A percentile compares a stretch with the other conserved stretches of the same genome.
Conservation (phyloP, 2,329 filamentous ascomycete species). For the Phaeosphaeria sp. region DNA sequence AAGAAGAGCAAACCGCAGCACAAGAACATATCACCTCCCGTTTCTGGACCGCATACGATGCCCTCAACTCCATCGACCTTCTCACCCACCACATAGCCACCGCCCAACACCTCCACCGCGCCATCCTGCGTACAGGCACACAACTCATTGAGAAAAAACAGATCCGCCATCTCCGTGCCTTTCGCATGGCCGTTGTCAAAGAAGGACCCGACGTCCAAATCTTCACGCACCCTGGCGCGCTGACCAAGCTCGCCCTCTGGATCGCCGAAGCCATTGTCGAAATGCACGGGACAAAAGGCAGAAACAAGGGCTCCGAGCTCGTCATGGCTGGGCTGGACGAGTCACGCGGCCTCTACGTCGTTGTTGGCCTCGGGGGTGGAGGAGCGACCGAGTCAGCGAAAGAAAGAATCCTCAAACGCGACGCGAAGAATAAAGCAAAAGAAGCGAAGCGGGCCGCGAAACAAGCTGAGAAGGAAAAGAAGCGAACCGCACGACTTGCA, state of each 20-base stretch:
- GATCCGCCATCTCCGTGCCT: slow-evolving; percentile 88
- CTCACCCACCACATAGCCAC: slow-evolving; percentile 78
- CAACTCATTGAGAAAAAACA: slow-evolving; percentile 91
- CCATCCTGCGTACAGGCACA: slow-evolving; percentile 91
- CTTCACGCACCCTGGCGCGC: slow-evolving; percentile 89
- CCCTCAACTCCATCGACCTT: slow-evolving; percentile 65
- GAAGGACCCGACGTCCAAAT: slow-evolving; percentile 90
- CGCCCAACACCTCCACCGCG: slow-evolving; percentile 87
- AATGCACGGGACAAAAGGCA: slow-evolving; percentile 76
- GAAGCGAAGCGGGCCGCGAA: slow-evolving; percentile 54
- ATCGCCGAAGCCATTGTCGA: slow-evolving; percentile 90
- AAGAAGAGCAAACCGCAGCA: slow-evolving; percentile 37
- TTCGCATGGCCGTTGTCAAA: slow-evolving; percentile 94
- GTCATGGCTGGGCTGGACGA: slow-evolving; percentile 92
- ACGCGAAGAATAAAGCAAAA: slow-evolving; percentile 66
- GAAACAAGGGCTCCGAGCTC: slow-evolving; percentile 77
- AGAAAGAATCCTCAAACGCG: slow-evolving; percentile 71
- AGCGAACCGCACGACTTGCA: slow-evolving; percentile 60
- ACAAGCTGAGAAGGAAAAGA: slow-evolving; percentile 68
- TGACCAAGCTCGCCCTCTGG: slow-evolving; percentile 95
- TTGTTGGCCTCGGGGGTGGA: slow-evolving; percentile 90
- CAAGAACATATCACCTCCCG: slow-evolving; percentile 57
- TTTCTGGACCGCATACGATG: slow-evolving; percentile 67
- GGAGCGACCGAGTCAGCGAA: slow-evolving; percentile 67
- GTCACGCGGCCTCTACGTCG: slow-evolving; percentile 82